Base-by-base conservation (phyloP, 1,284 basidiomycete species). In the Marasmius tenuissimus region DNA sequence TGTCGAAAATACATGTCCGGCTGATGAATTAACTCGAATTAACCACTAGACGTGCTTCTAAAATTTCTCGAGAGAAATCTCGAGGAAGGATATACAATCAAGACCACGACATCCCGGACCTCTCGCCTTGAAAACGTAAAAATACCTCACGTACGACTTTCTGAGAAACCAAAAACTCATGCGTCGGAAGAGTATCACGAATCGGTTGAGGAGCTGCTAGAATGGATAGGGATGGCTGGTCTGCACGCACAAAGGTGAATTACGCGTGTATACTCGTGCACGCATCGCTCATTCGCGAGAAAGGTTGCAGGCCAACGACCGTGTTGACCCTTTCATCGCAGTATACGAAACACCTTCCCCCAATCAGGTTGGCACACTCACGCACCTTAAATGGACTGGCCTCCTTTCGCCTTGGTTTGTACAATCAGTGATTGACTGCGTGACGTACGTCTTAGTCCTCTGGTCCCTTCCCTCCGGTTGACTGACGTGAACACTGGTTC, bases 181-280 rank as follows among this genome's bases (percentile, higher is more conserved):
- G 52, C 8, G 66, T 68, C 14, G 62, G 69, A 70, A 6, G 81
- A 82, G 10, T 85, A 84, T 80, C 71, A 80, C 16, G 75, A 77
- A 12, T 73, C 75, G 3, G 72, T 83, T 45, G 69, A 72, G 3
- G 72, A 69, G 1, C 71, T 89, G 14, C 86, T 88, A 59, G 89
- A 91, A 70, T 91, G 89, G 89, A 77, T 85, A 14, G 89, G 88
- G 2, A 81, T 91, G 82, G 86, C 85, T 33, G 62, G 72, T 51
- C 67, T 83, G 10, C 77, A 77, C 20, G 69, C 81, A 10, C 79
- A 81, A 66, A 72, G 81, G 81, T 80, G 62, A 9, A 67, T n/a
- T n/a, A n/a, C 3, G 11, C 11, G 39, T 5, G 12, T 47, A 57
- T 59, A 27, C 33, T 34, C 48, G 49, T 12, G 51, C 45, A 60